Evolutionary conservation across 208 protist genomes (phyloP), one percentile per base, ranked within the genome.

Genomic region (Trypanosoma platydactyli): DNA sequence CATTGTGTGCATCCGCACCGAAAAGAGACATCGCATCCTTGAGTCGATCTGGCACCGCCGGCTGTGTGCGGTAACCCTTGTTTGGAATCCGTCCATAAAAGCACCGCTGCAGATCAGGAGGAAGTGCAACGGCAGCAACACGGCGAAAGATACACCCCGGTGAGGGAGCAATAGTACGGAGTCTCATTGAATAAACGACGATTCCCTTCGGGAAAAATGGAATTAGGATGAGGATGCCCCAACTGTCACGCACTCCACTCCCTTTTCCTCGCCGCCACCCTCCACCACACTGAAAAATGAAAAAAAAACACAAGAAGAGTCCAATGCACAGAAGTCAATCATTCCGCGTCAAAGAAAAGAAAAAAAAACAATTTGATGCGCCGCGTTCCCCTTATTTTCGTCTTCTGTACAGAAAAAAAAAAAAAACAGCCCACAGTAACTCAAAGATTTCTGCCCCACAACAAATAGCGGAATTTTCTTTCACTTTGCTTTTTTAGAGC

Each of bases 41-140:
- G 35, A 94, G 71, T 18, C 87, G 86, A 70, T 94, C 87, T 5
- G 91, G 91, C 15, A 94, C 81, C 18, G 66, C 44, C 9, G 83
- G 84, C 57, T 90, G 80, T 41, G 77, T 38, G 12, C 88, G 84
- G 55, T 92, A 91, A 45, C 90, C 90, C 48, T 93, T 96, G 72
- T 87, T 93, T 15, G 85, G 87, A 49, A 88, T 65, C n/a, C 62
- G 65, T 22, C 68, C 40, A 24, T 72, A 66, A 77, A 71, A 77
- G 38, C 71, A 48, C 27, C 71, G 56, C 42, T 77, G 71, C n/a
- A 57, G 29, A 33, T 24, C 40, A 20, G 27, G 6, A 50, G 22
- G 12, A 53, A 33, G 15, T 15, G 18, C n/a, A 59, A 41, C 3
- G 30, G 9, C 16, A 51, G 35, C 27, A 42, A 51, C 24, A n/a